Conservation (phyloP, 1,284 basidiomycete genomes). For the Sporisorium reilianum region DNA sequence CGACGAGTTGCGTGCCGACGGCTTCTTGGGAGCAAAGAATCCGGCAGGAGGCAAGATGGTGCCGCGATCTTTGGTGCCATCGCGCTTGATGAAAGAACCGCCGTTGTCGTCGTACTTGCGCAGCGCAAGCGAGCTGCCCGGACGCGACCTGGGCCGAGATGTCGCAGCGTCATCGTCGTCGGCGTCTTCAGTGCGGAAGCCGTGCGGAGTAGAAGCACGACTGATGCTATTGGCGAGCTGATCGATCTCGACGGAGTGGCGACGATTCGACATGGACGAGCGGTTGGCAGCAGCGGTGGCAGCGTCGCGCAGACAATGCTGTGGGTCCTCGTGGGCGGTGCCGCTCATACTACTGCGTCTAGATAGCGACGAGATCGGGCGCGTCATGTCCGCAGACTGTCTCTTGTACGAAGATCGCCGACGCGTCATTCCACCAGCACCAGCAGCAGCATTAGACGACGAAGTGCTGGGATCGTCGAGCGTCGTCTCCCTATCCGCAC, state of each 20-base stretch:
- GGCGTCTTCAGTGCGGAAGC: constrained; percentile 24
- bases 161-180: constrained; percentile 13
- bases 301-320: constrained; percentile 33
- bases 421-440: background rate
- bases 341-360: constrained; percentile 27
- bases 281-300: constrained; percentile 37
- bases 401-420: constrained; percentile 17
- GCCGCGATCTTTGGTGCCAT: constrained; percentile 21
- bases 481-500: constrained; percentile 19
- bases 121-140: constrained; percentile 26
- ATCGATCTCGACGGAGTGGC: constrained; percentile 36
- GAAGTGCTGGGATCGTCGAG: constrained; percentile 4
- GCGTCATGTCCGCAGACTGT: constrained; percentile 21
- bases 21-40: constrained; percentile 56
- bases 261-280: constrained; percentile 19
- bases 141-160: constrained; percentile 10
- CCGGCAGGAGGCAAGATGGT: constrained; percentile 57
- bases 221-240: constrained; percentile 30
- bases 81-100: constrained; percentile 38
- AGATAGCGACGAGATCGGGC: constrained; percentile 27
- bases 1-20: constrained; percentile 28
- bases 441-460: background rate
- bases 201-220: constrained; percentile 38
- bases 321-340: constrained; percentile 13
- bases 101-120: constrained; percentile 25